Base-by-base conservation (phyloP, 2,329 filamentous ascomycete species). In the Aspergillus versicolor region DNA sequence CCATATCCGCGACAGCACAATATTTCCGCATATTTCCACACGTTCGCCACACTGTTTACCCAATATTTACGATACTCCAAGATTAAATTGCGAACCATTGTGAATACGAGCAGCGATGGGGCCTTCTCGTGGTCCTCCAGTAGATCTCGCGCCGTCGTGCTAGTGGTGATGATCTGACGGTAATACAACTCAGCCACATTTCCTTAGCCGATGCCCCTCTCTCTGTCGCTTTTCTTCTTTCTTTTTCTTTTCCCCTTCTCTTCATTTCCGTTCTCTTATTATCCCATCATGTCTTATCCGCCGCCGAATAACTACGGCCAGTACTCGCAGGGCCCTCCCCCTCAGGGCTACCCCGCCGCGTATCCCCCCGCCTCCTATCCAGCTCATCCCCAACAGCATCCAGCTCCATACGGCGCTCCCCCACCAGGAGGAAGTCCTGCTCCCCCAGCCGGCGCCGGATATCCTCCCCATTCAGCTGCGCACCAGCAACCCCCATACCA, bases 271-370 rank as follows among this genome's bases (percentile, higher is more conserved):
- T 19, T 19, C 17, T 19, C 17, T 19, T 19, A 19, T 19, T 19
- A 19, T 19, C 17, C 17, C 17, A 49, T 8, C 50, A 57, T 57
- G 55, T 57, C 55, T 2, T 54, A 53, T 19, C 50, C 55, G 6
- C 55, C 42, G 4, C 53, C 54, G 34, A 51, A 47, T 11, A 40
- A 40, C 42, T 54, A 57, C 50, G 21, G 50, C 27, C 46, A 57
- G 21, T 57, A 57, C 50, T 50, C 55, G 17, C 55, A 57, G 21
- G 24, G 44, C 38, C 55, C 55, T 47, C 55, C 55, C 27, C 55
- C 50, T 7, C 55, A 57, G 30, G 55, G 55, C n/a, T 54, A 57
- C 40, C 45, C 55, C 44, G 44, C 55, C 19, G 44, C 37, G 13
- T 57, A 57, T 27, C 55, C 55, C 12, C 55, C 55, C 9, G 37